Conservation (phyloP, 306 rosid genomes). For the Pueraria montana region DNA sequence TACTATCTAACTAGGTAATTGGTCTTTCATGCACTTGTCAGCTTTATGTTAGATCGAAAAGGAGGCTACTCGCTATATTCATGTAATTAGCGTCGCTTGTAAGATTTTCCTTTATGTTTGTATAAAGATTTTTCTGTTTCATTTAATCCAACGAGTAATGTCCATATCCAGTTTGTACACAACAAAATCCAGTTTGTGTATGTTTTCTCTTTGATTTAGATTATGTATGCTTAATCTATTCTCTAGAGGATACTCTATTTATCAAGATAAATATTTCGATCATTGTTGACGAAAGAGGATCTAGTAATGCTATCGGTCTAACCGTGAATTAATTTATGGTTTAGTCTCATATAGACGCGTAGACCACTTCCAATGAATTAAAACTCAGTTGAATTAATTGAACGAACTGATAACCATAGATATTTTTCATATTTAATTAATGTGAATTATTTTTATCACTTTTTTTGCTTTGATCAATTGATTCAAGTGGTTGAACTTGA, state of each 20-base stretch:
- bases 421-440: too few species aligned
- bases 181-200: too few species aligned
- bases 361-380: neutral
- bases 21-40: slow-evolving; percentile 37
- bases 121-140: slow-evolving; percentile 52
- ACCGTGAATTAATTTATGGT: neutral
- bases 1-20: slow-evolving; percentile 80
- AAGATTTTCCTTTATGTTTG: slow-evolving; percentile 41
- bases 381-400: neutral
- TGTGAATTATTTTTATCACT: neutral
- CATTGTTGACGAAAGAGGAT: neutral
- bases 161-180: slow-evolving; percentile 29
- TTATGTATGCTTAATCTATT: neutral
- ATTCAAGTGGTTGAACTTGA: neutral
- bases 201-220: neutral
- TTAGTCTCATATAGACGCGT: neutral
- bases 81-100: slow-evolving; percentile 50
- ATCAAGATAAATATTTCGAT: neutral
- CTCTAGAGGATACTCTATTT: neutral
- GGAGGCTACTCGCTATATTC: slow-evolving; percentile 38
- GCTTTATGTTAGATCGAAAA: slow-evolving; percentile 40
- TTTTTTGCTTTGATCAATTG: neutral
- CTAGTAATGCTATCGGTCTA: neutral
- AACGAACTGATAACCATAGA: neutral
- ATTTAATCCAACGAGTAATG: slow-evolving; percentile 32